Evolutionary conservation across 305 asterid genomes (phyloP).

Genomic region (Fraxinus xanthoxyloides): DNA sequence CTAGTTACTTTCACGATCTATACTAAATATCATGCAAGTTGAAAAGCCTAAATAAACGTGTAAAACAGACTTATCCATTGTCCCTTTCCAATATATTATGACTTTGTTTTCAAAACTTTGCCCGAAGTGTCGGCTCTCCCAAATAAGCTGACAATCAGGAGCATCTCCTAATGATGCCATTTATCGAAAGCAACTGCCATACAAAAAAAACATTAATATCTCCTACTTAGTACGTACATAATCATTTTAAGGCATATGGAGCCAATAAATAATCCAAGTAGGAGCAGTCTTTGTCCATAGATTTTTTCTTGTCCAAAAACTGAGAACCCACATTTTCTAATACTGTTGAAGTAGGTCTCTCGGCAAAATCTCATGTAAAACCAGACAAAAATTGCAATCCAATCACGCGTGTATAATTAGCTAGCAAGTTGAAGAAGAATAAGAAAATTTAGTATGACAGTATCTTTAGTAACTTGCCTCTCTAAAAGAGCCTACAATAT

Average conservation of each 20-base stretch:
- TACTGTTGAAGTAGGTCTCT: not conserved
- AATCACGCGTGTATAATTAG: not conserved
- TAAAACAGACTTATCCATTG: no score
- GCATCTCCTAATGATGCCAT: not conserved
- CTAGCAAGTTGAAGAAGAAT: not conserved
- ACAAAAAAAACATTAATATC: not conserved
- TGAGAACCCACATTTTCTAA: not conserved
- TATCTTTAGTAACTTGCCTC: not conserved
- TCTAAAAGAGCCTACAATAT: not conserved
- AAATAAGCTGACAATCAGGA: not conserved
- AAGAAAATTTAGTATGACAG: not conserved
- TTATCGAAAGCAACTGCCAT: not conserved
- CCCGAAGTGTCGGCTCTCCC: not conserved
- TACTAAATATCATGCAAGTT: no score
- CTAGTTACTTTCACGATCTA: no score
- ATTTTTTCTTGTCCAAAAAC: slow-evolving; percentile 9
- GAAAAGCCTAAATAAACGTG: no score
- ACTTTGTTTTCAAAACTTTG: not conserved
- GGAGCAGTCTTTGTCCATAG: not conserved
- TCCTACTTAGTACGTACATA: not conserved
- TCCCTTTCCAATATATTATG: not conserved
- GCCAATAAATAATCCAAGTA: slow-evolving; percentile 1
- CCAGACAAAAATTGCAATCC: not conserved
- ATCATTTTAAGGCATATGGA: not conserved
- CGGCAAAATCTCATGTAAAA: not conserved